Percentiles rank a stretch among this genome's conserved stretches.
Conservation (phyloP, 805 yeast genomes). For the Candida ipomoeae region DNA sequence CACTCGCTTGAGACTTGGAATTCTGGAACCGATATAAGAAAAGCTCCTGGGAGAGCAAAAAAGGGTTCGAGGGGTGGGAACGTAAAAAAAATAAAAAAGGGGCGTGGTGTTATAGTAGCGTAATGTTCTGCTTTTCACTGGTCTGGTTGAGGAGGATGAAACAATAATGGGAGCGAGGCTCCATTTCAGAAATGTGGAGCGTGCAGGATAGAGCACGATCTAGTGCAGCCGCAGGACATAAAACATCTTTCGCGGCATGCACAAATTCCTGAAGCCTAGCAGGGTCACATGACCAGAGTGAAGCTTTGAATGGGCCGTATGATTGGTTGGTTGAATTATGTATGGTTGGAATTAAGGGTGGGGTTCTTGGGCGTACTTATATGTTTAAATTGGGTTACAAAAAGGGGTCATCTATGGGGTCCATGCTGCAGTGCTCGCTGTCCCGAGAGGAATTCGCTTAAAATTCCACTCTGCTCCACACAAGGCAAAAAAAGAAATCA, state of each 20-base stretch:
- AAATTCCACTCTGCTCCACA: neutral
- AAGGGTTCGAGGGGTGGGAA: neutral
- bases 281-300: neutral
- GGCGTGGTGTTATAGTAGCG: neutral
- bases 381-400: too few species aligned
- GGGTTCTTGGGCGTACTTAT: too few species aligned
- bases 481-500: neutral
- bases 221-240: constrained; percentile 2
- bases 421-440: neutral
- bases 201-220: constrained; percentile 6
- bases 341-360: too few species aligned
- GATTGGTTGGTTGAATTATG: too few species aligned
- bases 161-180: constrained; percentile 1
- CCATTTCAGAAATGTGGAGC: constrained; percentile 3
- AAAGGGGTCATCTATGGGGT: neutral
- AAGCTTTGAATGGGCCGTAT: too few species aligned
- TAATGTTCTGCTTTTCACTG: neutral
- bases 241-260: constrained; percentile 2
- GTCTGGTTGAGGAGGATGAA: neutral
- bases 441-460: neutral
- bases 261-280: neutral
- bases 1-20: neutral
- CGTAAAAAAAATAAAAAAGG: too few species aligned
- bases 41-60: neutral
- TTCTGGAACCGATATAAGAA: neutral